phyloP scores from a whole-genome alignment of 768 basidiomycete genomes.

The Termitomyces sp. region DNA sequence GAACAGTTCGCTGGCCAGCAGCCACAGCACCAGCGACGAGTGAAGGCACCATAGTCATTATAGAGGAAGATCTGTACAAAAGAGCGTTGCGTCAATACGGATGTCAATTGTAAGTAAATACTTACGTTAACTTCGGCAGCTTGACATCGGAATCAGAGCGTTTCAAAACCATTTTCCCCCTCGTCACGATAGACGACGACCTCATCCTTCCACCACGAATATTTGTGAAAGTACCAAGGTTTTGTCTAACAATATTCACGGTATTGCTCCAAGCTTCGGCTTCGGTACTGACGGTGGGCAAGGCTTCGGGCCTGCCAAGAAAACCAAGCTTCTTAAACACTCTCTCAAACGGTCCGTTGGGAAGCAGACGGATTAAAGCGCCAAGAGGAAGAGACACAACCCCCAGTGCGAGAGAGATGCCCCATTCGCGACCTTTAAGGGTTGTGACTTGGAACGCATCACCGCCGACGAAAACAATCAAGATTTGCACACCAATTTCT shows the following conservation, averaged over 20 bases:
- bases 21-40: conserved; percentile 41
- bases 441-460: conserved; percentile 85
- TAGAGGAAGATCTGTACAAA: conserved; percentile 20
- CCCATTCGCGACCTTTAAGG: conserved; percentile 86
- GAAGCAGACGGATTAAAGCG: conserved; percentile 70
- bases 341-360: conserved; percentile 72
- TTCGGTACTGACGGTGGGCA: conserved; percentile 61
- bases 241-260: conserved; percentile 78
- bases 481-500: conserved; percentile 84
- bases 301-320: conserved; percentile 55
- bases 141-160: conserved; percentile 45
- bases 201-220: conserved; percentile 87
- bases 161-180: conserved; percentile 54
- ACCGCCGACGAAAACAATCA: conserved; percentile 90
- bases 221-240: conserved; percentile 75
- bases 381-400: conserved; percentile 86
- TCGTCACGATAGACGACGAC: conserved; percentile 79
- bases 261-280: conserved; percentile 71
- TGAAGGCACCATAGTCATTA: conserved; percentile 49
- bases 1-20: conserved; percentile 67
- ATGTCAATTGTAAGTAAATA: background rate
- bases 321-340: conserved; percentile 45
- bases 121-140: conserved; percentile 42
- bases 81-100: background rate
- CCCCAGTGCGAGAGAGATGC: conserved; percentile 85